A percentile compares a stretch with the other conserved stretches of the same genome.
Evolutionary conservation across 768 basidiomycete genomes (phyloP).

Genomic region (Solioccasus polychromus): DNA sequence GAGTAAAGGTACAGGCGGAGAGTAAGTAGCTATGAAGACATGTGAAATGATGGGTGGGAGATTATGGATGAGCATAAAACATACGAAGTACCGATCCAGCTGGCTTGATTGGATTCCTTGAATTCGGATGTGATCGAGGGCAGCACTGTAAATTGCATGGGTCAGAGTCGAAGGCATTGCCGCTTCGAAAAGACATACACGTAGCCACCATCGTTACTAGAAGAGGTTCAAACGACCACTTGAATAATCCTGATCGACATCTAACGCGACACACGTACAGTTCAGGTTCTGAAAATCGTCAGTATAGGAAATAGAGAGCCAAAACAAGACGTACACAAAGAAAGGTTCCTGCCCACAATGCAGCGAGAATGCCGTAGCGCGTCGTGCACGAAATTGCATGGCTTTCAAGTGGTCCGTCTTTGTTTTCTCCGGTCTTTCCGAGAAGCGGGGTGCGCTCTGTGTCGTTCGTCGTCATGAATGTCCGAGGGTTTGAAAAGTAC

Average conservation of each 20-base stretch:
- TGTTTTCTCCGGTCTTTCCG: not conserved
- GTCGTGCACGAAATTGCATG: constrained; percentile 56
- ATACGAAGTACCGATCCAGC: constrained; percentile 81
- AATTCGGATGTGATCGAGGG: constrained; percentile 80
- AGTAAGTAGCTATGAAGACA: constrained; percentile 56
- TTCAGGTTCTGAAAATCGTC: too few species aligned
- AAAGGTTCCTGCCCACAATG: too few species aligned
- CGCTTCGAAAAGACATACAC: too few species aligned
- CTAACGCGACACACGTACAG: too few species aligned
- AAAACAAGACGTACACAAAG: too few species aligned
- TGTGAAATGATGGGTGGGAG: not conserved
- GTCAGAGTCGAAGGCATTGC: too few species aligned
- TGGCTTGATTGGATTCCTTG: constrained; percentile 71
- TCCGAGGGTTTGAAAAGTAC: too few species aligned
- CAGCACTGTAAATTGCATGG: constrained; percentile 49
- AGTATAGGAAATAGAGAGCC: too few species aligned
- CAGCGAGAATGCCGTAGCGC: constrained; percentile 53
- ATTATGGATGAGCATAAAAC: constrained; percentile 9
- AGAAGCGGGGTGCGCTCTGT: constrained; percentile 31
- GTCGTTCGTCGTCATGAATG: constrained; percentile 2
- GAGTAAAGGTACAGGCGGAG: constrained; percentile 79
- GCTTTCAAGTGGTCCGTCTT: constrained; percentile 40
- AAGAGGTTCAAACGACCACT: too few species aligned
- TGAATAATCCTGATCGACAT: too few species aligned
- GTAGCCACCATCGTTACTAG: too few species aligned